A percentile compares a stretch with the other conserved stretches of the same genome.
These are phyloP conservation scores for Bocquillonia castaneifolia DNA, from an alignment of 441 rosid genomes.

Conservation along the genomic window DNA sequence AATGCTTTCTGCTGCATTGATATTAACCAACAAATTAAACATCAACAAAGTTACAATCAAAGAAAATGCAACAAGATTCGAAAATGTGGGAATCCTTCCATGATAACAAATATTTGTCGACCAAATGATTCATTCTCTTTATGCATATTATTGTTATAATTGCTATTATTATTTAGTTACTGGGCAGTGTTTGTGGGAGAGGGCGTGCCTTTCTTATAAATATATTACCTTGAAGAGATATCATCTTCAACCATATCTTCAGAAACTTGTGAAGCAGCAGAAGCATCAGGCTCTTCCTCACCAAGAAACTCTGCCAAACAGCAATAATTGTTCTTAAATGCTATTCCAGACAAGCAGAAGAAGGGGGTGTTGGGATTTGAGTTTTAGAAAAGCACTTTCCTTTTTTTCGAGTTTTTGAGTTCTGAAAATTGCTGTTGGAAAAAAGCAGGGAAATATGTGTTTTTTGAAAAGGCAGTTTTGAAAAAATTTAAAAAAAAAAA, in stretches of 20 bases:
- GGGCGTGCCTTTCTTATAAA: not conserved
- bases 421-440: too few species aligned
- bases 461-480: too few species aligned
- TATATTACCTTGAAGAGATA: constrained; percentile 71
- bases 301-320: constrained; percentile 48
- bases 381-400: too few species aligned
- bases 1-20: not conserved
- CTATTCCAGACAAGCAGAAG: not conserved
- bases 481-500: too few species aligned
- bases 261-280: constrained; percentile 49
- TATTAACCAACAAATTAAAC: not conserved
- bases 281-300: constrained; percentile 57
- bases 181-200: not conserved
- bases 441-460: too few species aligned
- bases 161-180: not conserved
- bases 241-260: constrained; percentile 80
- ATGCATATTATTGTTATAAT: not conserved
- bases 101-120: not conserved
- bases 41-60: not conserved
- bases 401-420: too few species aligned
- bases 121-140: not conserved
- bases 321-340: not conserved
- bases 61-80: not conserved
- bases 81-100: not conserved
- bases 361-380: too few species aligned